Evolutionary conservation across 177 flowering plant species (phyloP).

Genomic region (Vitis hybrid): DNA sequence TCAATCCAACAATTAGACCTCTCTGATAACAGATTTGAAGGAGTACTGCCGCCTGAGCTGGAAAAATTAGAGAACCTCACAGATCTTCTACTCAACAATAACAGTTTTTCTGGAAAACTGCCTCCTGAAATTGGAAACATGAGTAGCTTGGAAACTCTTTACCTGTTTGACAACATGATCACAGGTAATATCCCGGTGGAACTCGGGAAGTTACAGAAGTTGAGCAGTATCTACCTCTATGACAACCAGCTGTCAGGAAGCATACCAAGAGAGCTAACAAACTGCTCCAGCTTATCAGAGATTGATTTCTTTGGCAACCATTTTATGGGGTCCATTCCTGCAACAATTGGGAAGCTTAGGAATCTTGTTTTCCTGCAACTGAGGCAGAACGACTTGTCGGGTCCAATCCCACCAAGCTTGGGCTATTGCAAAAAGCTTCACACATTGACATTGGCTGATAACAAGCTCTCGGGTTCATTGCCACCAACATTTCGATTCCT

Average conservation of each 20-base stretch:
- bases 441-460: slow-evolving; percentile 72
- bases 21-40: slow-evolving; percentile 60
- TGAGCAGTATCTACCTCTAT: slow-evolving; percentile 60
- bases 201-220: slow-evolving; percentile 64
- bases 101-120: slow-evolving; percentile 71
- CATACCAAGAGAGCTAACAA: slow-evolving; percentile 79
- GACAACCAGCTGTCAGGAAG: slow-evolving; percentile 81
- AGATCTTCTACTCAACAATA: slow-evolving; percentile 76
- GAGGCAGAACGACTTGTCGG: slow-evolving; percentile 81
- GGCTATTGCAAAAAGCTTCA: slow-evolving; percentile 79
- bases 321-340: slow-evolving; percentile 71
- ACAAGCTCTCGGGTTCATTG: slow-evolving; percentile 67
- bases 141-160: slow-evolving; percentile 52
- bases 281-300: slow-evolving; percentile 65
- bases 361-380: slow-evolving; percentile 64
- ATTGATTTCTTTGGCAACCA: slow-evolving; percentile 86
- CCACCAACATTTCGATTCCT: slow-evolving; percentile 75
- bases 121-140: slow-evolving; percentile 79
- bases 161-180: slow-evolving; percentile 62
- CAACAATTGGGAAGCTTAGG: slow-evolving; percentile 73
- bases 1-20: slow-evolving; percentile 72
- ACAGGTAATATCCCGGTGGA: slow-evolving; percentile 68
- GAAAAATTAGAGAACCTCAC: slow-evolving; percentile 51
- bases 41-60: slow-evolving; percentile 52
- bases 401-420: slow-evolving; percentile 79